Evolutionary conservation across 148 eudicot genomes (phyloP).

Genomic region (Salicornia ramosissima): DNA sequence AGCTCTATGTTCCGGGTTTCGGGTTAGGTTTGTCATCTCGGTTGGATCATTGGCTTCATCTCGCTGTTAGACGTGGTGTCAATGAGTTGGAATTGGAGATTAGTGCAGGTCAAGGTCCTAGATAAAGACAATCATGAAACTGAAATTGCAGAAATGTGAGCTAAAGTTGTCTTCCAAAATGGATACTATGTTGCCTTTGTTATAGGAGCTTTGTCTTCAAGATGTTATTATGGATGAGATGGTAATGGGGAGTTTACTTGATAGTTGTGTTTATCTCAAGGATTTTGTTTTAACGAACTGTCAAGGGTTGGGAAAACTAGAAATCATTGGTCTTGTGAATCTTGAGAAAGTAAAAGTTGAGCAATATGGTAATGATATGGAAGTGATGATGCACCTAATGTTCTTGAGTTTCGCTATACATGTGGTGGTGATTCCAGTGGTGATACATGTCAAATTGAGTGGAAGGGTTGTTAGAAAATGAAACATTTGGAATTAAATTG

Average conservation of each 20-base stretch:
- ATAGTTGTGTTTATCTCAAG: conserved; percentile 9
- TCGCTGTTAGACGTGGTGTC: conserved; percentile 1
- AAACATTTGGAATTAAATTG: not conserved
- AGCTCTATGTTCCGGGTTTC: conserved; percentile 12
- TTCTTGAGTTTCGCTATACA: not conserved
- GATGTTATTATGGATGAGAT: not conserved
- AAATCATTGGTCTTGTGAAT: conserved; percentile 4
- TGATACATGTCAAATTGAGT: not conserved
- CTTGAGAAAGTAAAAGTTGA: conserved; percentile 8
- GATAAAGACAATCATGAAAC: conserved; percentile 3
- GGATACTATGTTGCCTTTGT: not conserved
- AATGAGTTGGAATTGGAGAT: conserved; percentile 1
- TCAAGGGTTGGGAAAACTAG: not conserved
- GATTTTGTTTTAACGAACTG: not conserved
- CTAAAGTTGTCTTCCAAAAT: not conserved
- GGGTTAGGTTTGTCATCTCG: conserved; percentile 10
- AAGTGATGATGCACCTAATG: conserved; percentile 9
- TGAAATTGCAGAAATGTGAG: conserved; percentile 2
- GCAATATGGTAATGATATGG: not conserved
- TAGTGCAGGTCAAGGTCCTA: not conserved
- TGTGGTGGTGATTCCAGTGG: not conserved
- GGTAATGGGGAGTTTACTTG: conserved; percentile 1
- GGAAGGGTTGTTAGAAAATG: not conserved
- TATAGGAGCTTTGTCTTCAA: not conserved
- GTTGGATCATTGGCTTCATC: conserved; percentile 12